Percentiles rank a stretch among this genome's conserved stretches.
These are phyloP conservation scores for Mortierella sp. DNA, from an alignment of 371 early-diverging fungal species.

Conservation along the genomic window DNA sequence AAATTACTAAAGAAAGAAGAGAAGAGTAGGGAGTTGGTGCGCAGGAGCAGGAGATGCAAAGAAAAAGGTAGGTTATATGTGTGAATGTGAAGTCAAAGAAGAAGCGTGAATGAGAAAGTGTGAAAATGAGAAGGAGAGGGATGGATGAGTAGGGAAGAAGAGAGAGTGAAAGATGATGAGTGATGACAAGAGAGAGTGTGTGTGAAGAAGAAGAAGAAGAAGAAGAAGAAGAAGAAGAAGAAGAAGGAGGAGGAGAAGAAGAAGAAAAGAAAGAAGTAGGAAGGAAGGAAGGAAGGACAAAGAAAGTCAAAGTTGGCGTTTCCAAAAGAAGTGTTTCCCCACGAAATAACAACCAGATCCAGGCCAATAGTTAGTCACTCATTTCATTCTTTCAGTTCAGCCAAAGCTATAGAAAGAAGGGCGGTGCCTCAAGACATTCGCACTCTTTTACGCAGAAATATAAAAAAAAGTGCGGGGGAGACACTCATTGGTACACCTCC, in stretches of 20 bases:
- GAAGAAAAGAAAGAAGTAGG: conserved; percentile 3
- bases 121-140: neutral
- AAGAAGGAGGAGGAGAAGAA: neutral
- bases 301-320: neutral
- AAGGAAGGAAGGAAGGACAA: conserved; percentile 9
- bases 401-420: neutral
- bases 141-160: neutral
- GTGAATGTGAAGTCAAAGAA: neutral
- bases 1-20: neutral
- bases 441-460: too few relatives aligned
- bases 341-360: neutral
- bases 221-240: neutral
- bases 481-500: neutral
- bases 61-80: neutral
- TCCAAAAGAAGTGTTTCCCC: neutral
- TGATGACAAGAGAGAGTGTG: neutral
- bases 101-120: neutral
- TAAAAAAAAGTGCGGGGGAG: neutral
- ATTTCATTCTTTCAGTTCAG: neutral
- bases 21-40: neutral
- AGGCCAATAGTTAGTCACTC: neutral
- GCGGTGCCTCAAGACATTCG: neutral
- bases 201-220: conserved; percentile 1
- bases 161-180: neutral
- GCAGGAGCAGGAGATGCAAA: too few relatives aligned